Base-by-base conservation (phyloP, 1,139 yeast species). In the Pneumocystis murina region DNA sequence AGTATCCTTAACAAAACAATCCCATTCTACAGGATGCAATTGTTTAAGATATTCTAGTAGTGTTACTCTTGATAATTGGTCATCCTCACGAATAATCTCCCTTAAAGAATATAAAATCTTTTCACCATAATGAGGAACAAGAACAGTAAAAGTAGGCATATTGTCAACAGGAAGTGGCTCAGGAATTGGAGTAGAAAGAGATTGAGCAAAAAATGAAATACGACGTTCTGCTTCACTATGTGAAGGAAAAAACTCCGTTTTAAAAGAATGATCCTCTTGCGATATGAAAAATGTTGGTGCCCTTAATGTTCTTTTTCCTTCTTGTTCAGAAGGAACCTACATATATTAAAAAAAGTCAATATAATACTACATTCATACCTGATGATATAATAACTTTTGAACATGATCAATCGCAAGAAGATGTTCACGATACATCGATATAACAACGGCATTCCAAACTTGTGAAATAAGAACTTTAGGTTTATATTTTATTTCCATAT, bases 191-290 rank as follows among this genome's bases (percentile, higher is more conserved):
- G 97, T 92, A 63, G 98, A 95, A 77, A 92, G 81, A 33, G 97
- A 91, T 78, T 92, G 98, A 66, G 98, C 98, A 78, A 92, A 92
- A 86, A 92, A 92, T 65, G 97, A 88, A 71, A 92, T 90, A 83
- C 98, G 94, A 80, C 98, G 89, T 79, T 92, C 98, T 68, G 98
- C 98, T 77, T 92, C 98, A 62, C 97, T 89, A 76, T 91, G 84
- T 73, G 84, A 81, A 71, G 97, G 97, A 89, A 91, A 92, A 74
- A 89, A 92, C 79, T 91, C 97, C 68, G 96, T 87, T 67, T 87
- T 94, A 71, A 88, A 86, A 72, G 87, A 87, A 80, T 90, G 89
- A 76, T 92, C 97, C 77, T 92, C 97, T 78, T 92, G 98, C 68
- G 96, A 86, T 68, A 92, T 96, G 73, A 92, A 92, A 84, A 92